Conservation (phyloP, 2,329 filamentous ascomycete species). For the Microsporum audouinii region DNA sequence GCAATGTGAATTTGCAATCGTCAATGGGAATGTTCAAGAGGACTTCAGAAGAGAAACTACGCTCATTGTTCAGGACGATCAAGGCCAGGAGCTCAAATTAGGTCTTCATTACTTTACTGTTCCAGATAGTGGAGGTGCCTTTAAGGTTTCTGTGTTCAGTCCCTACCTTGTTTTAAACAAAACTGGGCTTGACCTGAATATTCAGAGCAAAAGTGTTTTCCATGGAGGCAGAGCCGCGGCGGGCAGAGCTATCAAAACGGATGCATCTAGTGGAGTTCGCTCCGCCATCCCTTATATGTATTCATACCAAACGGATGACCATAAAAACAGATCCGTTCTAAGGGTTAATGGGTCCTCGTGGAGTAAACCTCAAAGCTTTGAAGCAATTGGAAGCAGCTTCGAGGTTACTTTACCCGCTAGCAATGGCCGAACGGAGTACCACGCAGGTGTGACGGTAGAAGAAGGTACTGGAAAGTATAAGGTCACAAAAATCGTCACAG, state of each 20-base stretch:
- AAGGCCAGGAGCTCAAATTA: conserved; percentile 66
- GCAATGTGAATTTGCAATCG: conserved; percentile 90
- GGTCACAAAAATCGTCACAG: conserved; percentile 85
- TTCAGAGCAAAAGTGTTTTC: conserved; percentile 80
- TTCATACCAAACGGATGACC: conserved; percentile 77
- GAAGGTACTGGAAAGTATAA: conserved; percentile 97
- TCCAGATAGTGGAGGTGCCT: conserved; percentile 85
- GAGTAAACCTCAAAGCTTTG: conserved; percentile 97
- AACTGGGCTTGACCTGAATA: conserved; percentile 76
- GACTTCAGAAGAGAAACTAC: conserved; percentile 78
- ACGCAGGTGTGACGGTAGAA: conserved; percentile 77
- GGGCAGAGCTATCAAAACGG: conserved; percentile 58
- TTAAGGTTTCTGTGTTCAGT: conserved; percentile 89
- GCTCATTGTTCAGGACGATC: conserved; percentile 71
- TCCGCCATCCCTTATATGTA: conserved; percentile 92
- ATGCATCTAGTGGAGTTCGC: conserved; percentile 43
- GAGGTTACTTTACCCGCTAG: conserved; percentile 73
- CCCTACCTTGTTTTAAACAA: conserved; percentile 94
- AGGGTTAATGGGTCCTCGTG: conserved; percentile 83
- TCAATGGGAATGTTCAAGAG: conserved; percentile 77
- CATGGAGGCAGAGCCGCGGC: conserved; percentile 71
- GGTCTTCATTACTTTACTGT: conserved; percentile 84
- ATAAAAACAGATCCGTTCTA: conserved; percentile 77
- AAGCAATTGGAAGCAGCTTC: conserved; percentile 86
- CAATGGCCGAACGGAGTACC: conserved; percentile 65